Evolutionary conservation across 2,329 filamentous ascomycete genomes (phyloP).

Genomic region (Diplodia seriata): DNA sequence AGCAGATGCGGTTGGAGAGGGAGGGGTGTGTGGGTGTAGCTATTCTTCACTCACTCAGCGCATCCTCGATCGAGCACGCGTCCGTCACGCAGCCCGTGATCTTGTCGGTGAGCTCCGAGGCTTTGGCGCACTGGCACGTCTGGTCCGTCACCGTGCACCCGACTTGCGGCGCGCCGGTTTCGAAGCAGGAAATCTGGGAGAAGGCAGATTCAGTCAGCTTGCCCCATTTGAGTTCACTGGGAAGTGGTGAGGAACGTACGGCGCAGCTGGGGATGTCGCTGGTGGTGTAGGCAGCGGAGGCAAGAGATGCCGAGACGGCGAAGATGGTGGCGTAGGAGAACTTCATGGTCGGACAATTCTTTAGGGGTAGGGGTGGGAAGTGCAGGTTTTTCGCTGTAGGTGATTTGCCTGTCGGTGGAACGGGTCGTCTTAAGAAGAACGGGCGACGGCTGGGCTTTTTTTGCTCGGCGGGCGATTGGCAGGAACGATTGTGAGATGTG

Average conservation of each 20-base stretch:
- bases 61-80: slow-evolving; percentile 48
- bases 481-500: slow-evolving; percentile 15
- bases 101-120: slow-evolving; percentile 45
- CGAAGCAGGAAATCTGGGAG: slow-evolving; percentile 56
- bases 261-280: slow-evolving; percentile 43
- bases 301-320: slow-evolving; percentile 26
- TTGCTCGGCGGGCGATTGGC: neutral
- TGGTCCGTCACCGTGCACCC: slow-evolving; percentile 57
- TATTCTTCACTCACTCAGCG: slow-evolving; percentile 45
- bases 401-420: neutral
- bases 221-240: neutral
- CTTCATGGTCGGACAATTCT: slow-evolving; percentile 16
- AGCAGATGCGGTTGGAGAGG: neutral
- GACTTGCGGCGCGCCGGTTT: slow-evolving; percentile 54
- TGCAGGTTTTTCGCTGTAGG: neutral
- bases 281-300: slow-evolving; percentile 29
- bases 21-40: neutral
- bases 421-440: neutral
- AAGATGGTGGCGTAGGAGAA: slow-evolving; percentile 11
- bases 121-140: slow-evolving; percentile 60
- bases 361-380: too few species aligned
- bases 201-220: neutral
- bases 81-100: slow-evolving; percentile 52
- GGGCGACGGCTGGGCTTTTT: neutral
- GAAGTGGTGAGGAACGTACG: slow-evolving; percentile 39